These are phyloP conservation scores for Globisporangium lucens DNA, from an alignment of 352 stramenopile genomes.

Conservation along the genomic window DNA sequence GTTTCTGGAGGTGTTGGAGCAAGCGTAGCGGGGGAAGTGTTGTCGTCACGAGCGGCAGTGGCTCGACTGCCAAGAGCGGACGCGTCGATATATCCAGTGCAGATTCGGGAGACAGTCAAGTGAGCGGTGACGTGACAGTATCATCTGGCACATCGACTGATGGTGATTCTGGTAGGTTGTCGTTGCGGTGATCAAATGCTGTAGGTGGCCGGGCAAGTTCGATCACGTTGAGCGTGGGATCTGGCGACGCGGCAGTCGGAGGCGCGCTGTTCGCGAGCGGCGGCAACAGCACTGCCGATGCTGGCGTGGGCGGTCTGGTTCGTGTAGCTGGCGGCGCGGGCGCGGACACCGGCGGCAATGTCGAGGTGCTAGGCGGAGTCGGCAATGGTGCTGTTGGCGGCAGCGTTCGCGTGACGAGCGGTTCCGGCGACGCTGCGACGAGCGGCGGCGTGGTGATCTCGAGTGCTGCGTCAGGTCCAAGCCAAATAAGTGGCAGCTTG, in stretches of 20 bases:
- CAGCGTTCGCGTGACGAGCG: too few relatives aligned
- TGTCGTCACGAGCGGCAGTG: not conserved
- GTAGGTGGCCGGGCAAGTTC: too few relatives aligned
- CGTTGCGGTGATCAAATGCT: too few relatives aligned
- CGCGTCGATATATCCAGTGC: too few relatives aligned
- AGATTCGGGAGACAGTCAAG: too few relatives aligned
- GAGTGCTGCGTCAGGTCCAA: too few relatives aligned
- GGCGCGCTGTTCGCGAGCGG: conserved; percentile 15
- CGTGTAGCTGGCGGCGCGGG: conserved; percentile 9
- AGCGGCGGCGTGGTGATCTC: too few relatives aligned
- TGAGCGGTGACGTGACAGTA: too few relatives aligned
- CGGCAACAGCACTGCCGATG: conserved; percentile 14
- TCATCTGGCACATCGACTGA: too few relatives aligned
- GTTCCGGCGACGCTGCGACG: not conserved
- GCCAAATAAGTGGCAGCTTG: too few relatives aligned
- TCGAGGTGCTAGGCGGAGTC: not conserved
- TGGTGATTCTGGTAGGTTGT: too few relatives aligned
- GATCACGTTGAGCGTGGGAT: too few relatives aligned
- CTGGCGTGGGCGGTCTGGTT: conserved; percentile 12
- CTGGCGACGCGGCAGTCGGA: not conserved
- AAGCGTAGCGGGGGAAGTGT: not conserved
- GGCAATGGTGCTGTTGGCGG: not conserved
- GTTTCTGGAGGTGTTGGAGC: not conserved
- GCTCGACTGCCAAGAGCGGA: not conserved
- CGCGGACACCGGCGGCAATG: conserved; percentile 6